Evolutionary conservation across 2,329 filamentous ascomycete genomes (phyloP).

Genomic region (Epichloe bromicola): DNA sequence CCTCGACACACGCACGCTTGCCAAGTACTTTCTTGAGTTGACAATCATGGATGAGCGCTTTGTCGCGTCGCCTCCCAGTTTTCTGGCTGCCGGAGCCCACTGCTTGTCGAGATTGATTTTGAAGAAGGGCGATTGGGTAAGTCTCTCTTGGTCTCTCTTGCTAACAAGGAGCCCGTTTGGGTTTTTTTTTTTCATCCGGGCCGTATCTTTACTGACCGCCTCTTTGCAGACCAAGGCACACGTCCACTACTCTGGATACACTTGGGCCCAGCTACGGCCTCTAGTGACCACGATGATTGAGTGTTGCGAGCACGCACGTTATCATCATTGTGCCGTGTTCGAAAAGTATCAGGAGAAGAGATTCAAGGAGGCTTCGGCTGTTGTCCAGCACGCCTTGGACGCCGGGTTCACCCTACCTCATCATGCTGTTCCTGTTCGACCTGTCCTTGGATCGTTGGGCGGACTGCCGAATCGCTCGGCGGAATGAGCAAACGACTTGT

Average conservation of each 20-base stretch:
- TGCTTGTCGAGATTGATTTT: conserved; percentile 82
- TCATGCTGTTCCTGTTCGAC: conserved; percentile 25
- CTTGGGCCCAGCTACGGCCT: conserved; percentile 67
- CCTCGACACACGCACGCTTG: conserved; percentile 82
- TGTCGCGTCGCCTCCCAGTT: conserved; percentile 82
- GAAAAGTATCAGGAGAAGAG: conserved; percentile 85
- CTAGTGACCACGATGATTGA: conserved; percentile 70
- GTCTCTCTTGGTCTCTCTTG: conserved; percentile 17
- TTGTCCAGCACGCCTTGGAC: conserved; percentile 62
- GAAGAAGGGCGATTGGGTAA: conserved; percentile 85
- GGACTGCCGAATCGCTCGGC: conserved; percentile 15
- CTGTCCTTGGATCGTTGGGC: conserved; percentile 10
- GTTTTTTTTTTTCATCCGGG: not conserved
- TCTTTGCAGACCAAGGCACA: conserved; percentile 57
- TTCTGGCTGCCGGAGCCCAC: conserved; percentile 79
- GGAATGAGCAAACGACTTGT: conserved; percentile 14
- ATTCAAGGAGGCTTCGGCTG: conserved; percentile 73
- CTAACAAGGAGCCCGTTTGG: too few relatives aligned
- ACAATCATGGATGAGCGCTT: conserved; percentile 98
- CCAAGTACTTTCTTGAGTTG: conserved; percentile 95
- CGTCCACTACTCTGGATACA: conserved; percentile 89
- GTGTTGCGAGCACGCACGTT: conserved; percentile 68
- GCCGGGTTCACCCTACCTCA: conserved; percentile 42
- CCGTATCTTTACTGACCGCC: not conserved
- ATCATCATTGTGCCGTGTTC: conserved; percentile 76